Evolutionary conservation across 164 flowering plant species (phyloP).

Genomic region (Tetracentron sinense): DNA sequence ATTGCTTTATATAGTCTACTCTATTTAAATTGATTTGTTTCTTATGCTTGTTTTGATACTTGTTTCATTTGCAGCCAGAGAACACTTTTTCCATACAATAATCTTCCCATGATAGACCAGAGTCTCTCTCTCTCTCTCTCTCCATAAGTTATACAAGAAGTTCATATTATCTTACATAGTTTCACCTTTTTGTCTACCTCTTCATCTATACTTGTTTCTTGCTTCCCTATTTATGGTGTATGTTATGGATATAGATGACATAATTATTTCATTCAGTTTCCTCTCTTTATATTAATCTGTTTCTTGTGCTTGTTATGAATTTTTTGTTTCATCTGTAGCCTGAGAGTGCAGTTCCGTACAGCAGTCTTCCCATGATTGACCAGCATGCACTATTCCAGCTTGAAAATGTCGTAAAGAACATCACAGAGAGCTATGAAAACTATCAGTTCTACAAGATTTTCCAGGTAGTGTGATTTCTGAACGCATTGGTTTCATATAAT

Average conservation of each 20-base stretch:
- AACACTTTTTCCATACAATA: constrained; percentile 50
- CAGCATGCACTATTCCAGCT: constrained; percentile 88
- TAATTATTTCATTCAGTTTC: too few species aligned
- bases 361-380: constrained; percentile 76
- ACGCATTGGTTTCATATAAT: neutral
- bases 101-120: constrained; percentile 78
- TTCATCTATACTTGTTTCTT: too few species aligned
- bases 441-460: constrained; percentile 93
- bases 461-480: constrained; percentile 49
- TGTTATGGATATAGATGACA: neutral
- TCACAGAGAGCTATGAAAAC: constrained; percentile 67
- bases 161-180: too few species aligned
- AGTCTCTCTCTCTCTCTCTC: neutral
- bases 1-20: neutral
- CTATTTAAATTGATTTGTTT: neutral
- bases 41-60: constrained; percentile 6
- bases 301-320: constrained; percentile 4
- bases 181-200: too few species aligned
- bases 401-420: constrained; percentile 70
- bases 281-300: neutral
- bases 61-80: constrained; percentile 46
- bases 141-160: too few species aligned
- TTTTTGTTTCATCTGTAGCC: too few species aligned
- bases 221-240: too few species aligned
- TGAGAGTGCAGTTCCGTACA: constrained; percentile 53